These are phyloP conservation scores for Madurella fahalii DNA, from an alignment of 2,329 filamentous ascomycete genomes.

Conservation along the genomic window DNA sequence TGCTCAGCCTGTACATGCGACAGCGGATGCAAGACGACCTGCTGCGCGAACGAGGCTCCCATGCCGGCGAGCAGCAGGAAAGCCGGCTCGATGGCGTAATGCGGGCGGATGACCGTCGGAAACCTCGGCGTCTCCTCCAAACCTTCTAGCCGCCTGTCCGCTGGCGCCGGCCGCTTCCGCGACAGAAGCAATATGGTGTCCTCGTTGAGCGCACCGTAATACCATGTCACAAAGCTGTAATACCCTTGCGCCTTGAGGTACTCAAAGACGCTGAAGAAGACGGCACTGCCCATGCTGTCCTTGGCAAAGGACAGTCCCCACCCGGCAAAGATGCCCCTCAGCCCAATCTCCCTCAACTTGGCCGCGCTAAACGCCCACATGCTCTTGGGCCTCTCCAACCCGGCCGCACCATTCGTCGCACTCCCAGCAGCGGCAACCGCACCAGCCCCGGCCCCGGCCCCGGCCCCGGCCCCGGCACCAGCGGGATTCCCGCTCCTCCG, in stretches of 20 bases:
- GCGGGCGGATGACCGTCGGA: constrained; percentile 59
- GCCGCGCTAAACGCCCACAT: constrained; percentile 70
- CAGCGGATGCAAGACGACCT: constrained; percentile 66
- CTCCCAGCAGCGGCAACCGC: no score
- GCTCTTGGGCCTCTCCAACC: constrained; percentile 45
- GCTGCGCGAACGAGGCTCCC: constrained; percentile 64
- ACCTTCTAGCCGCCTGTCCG: constrained; percentile 4
- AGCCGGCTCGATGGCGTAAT: constrained; percentile 70
- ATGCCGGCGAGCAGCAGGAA: constrained; percentile 68
- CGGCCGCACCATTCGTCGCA: background rate
- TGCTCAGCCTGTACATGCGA: constrained; percentile 68
- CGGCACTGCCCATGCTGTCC: constrained; percentile 63
- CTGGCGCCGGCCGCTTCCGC: constrained; percentile 39
- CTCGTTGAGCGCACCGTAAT: constrained; percentile 58
- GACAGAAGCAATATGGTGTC: constrained; percentile 49
- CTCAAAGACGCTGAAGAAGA: constrained; percentile 75
- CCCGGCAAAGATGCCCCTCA: constrained; percentile 69
- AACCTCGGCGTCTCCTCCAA: constrained; percentile 17
- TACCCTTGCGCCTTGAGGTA: constrained; percentile 71
- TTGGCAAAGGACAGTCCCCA: constrained; percentile 66
- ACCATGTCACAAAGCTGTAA: constrained; percentile 66
- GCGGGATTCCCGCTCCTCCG: constrained; percentile 34
- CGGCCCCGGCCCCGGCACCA: no score
- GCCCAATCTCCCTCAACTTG: constrained; percentile 67
- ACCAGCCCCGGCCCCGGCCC: no score